A percentile compares a stretch with the other conserved stretches of the same genome.
Evolutionary conservation across 805 yeast genomes (phyloP).

Genomic region (Suhomyces xylopsoci): DNA sequence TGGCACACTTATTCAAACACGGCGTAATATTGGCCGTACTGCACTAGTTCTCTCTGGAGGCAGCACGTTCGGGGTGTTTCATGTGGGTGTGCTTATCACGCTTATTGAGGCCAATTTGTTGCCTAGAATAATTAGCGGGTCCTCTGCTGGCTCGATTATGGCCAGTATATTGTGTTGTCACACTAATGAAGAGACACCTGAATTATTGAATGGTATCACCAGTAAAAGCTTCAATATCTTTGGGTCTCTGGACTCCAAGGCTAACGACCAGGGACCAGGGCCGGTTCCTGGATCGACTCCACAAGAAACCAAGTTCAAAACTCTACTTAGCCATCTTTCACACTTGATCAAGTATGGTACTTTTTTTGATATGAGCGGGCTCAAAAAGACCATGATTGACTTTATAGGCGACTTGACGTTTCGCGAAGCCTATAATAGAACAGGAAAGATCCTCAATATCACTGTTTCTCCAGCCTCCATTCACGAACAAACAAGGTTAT

Average conservation of each 20-base stretch:
- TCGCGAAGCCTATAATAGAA: slow-evolving; percentile 89
- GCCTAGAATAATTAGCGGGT: slow-evolving; percentile 88
- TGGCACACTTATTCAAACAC: slow-evolving; percentile 79
- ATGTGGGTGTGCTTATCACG: slow-evolving; percentile 86
- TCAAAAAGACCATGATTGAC: slow-evolving; percentile 69
- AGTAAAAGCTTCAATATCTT: slow-evolving; percentile 54
- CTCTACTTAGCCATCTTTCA: slow-evolving; percentile 36
- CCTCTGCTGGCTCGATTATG: slow-evolving; percentile 93
- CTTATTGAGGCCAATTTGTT: slow-evolving; percentile 68
- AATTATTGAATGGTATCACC: slow-evolving; percentile 58
- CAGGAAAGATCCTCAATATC: slow-evolving; percentile 88
- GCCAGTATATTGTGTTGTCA: slow-evolving; percentile 86
- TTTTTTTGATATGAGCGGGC: slow-evolving; percentile 74
- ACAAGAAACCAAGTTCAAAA: slow-evolving; percentile 48
- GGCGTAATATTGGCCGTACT: slow-evolving; percentile 90
- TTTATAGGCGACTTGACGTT: slow-evolving; percentile 89
- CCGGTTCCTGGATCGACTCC: neutral
- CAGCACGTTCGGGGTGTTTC: slow-evolving; percentile 88
- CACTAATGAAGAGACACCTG: slow-evolving; percentile 64
- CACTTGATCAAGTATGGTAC: slow-evolving; percentile 81
- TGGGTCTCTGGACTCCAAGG: slow-evolving; percentile 23
- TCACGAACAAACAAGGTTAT: slow-evolving; percentile 84
- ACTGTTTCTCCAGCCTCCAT: slow-evolving; percentile 90
- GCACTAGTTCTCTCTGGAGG: slow-evolving; percentile 97
- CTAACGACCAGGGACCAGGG: neutral